Evolutionary conservation across 2,329 filamentous ascomycete species (phyloP).

Genomic region (Aureobasidium namibiae): DNA sequence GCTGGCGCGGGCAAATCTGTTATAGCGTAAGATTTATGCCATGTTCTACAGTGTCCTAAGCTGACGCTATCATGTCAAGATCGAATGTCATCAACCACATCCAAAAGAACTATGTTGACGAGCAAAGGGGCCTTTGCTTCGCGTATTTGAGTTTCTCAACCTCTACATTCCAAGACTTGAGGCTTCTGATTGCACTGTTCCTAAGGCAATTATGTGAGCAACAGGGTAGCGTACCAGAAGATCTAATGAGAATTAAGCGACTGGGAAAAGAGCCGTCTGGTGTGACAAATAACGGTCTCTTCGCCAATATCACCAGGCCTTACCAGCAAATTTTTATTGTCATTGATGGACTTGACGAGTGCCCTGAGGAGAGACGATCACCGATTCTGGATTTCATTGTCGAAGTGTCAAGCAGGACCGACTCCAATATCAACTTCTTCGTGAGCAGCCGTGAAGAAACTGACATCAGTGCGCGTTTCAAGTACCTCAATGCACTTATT

Average conservation of each 20-base stretch:
- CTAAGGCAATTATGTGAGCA: neutral
- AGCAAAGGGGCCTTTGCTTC: neutral
- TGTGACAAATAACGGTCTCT: neutral
- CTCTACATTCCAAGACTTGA: neutral
- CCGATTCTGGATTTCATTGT: neutral
- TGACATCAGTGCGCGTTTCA: neutral
- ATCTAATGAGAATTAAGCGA: neutral
- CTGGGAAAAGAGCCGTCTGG: neutral
- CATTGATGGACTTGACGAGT: neutral
- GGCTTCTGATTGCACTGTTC: neutral
- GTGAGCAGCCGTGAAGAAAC: neutral
- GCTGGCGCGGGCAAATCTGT: neutral
- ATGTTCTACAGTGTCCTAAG: neutral
- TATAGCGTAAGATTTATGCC: neutral
- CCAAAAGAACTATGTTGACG: neutral
- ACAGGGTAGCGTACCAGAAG: neutral
- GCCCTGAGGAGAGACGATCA: neutral
- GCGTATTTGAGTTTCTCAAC: neutral
- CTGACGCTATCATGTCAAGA: neutral
- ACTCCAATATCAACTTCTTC: neutral
- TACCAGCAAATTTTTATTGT: neutral
- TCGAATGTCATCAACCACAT: neutral
- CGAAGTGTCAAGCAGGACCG: neutral
- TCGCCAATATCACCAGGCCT: neutral
- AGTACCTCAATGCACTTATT: neutral